Conservation (phyloP, 257 asterid genomes). For the Solanum appendiculatum region DNA sequence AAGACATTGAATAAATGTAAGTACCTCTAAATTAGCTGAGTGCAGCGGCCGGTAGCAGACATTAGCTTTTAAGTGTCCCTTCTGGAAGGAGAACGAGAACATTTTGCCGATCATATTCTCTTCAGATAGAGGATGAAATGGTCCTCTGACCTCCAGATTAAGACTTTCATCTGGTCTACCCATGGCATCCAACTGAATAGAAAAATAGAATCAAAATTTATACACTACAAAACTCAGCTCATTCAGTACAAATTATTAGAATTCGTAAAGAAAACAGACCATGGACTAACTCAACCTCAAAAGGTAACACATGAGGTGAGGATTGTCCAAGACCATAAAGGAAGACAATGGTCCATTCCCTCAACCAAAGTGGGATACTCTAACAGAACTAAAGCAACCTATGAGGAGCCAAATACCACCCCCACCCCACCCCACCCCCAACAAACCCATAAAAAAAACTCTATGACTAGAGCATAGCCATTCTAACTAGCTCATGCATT, state of each 20-base stretch:
- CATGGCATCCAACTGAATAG: slow-evolving; percentile 82
- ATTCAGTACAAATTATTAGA: not conserved
- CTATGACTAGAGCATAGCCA: not conserved
- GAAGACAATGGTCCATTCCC: not conserved
- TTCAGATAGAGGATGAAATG: slow-evolving; percentile 70
- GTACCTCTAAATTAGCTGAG: slow-evolving; percentile 91
- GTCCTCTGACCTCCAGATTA: slow-evolving; percentile 78
- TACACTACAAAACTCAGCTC: not conserved
- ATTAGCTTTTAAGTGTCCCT: slow-evolving; percentile 89
- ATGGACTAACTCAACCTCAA: not conserved
- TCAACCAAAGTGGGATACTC: not conserved
- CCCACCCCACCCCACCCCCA: not conserved
- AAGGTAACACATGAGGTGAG: not conserved
- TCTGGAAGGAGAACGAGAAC: slow-evolving; percentile 87
- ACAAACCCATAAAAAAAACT: not conserved
- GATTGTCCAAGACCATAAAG: not conserved
- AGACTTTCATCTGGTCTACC: slow-evolving; percentile 99
- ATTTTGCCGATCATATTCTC: slow-evolving; percentile 66
- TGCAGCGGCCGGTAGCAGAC: slow-evolving; percentile 76
- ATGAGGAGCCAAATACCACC: not conserved
- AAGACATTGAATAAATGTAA: slow-evolving; percentile 3
- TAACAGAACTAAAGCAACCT: not conserved
- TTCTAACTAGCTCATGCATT: not conserved
- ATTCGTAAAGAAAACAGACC: not conserved
- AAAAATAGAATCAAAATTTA: slow-evolving; percentile 5